Evolutionary conservation across 352 stramenopile species (phyloP).

Genomic region (Phytophthora rubi): DNA sequence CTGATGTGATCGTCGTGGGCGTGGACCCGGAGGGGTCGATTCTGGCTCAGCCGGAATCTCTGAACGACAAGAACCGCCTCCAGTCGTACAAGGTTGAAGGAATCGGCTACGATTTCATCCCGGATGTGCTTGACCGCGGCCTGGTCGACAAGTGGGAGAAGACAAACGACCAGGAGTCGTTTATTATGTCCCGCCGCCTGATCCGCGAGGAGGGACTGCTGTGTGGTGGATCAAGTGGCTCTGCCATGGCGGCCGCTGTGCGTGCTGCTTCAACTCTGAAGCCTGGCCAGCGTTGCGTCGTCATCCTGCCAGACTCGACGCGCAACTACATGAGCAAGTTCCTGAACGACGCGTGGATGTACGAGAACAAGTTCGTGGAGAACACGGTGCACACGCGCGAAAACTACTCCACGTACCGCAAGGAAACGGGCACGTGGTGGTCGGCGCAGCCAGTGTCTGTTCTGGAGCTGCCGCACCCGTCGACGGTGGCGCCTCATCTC

Average conservation of each 20-base stretch:
- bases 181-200: constrained; percentile 93
- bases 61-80: constrained; percentile 93
- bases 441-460: constrained; percentile 85
- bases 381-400: constrained; percentile 73
- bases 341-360: constrained; percentile 95
- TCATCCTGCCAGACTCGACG: constrained; percentile 95
- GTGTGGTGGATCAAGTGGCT: constrained; percentile 93
- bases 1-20: constrained; percentile 84
- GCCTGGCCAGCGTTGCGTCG: constrained; percentile 92
- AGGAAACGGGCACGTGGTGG: constrained; percentile 92
- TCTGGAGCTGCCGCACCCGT: constrained; percentile 76
- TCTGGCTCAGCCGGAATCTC: constrained; percentile 86
- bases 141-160: constrained; percentile 96
- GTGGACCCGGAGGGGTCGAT: constrained; percentile 94
- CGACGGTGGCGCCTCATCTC: constrained; percentile 86
- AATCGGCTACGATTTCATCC: constrained; percentile 98
- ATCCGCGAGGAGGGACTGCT: constrained; percentile 96
- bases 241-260: constrained; percentile 86
- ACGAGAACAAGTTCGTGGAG: constrained; percentile 73
- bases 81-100: constrained; percentile 94
- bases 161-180: constrained; percentile 93
- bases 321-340: constrained; percentile 99
- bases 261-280: constrained; percentile 79
- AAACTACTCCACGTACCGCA: constrained; percentile 74
- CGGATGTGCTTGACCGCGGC: constrained; percentile 91